Base-by-base conservation (phyloP, 805 yeast species). In the Metschnikowia cerradonensis region DNA sequence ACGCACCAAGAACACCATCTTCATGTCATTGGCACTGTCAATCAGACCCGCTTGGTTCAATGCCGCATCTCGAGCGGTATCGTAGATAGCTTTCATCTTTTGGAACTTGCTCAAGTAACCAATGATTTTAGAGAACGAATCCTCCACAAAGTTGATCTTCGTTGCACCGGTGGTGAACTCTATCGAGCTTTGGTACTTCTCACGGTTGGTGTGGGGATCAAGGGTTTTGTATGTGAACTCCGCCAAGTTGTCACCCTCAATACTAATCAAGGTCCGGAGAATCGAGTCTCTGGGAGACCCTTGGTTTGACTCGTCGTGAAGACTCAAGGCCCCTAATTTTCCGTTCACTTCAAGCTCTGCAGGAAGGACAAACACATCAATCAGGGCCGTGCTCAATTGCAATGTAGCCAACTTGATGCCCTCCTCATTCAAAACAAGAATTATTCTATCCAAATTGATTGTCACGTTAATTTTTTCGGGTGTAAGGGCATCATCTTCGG, bases 1-100 rank as follows among this genome's bases (percentile, higher is more conserved):
- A 47, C 81, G 78, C 14, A 94, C 75, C 15, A 80, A 67, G 33
- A 95, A 67, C 59, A 91, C 87, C 62, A 91, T 79, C 55, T 83
- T 82, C 68, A 90, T 82, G 56, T 76, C 79, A 43, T 72, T 77
- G 0, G 88, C 81, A 50, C 70, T 74, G 47, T 81, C 80, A 40
- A 84, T 74, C 54, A 82, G 83, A 41, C 73, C 81, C 0, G 94
- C 94, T 64, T 88, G 96, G 57, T 86, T 81, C 57, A 90, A 79
- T 0, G 98, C 96, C 10, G 90, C 88, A 60, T 86, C 89, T 51
- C 98, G 79, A 0, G 98, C 96, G 19, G 79, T 73, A 61, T 94
- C 99, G 66, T 88, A 95, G n/a, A 91, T 75, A 3, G 80, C 81
- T 66, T 94, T 94, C 96, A 92, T 89, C 58, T 79, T 79, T 52